Conservation (phyloP, 371 early-diverging fungal species). For the Choanephora cucurbitarum region DNA sequence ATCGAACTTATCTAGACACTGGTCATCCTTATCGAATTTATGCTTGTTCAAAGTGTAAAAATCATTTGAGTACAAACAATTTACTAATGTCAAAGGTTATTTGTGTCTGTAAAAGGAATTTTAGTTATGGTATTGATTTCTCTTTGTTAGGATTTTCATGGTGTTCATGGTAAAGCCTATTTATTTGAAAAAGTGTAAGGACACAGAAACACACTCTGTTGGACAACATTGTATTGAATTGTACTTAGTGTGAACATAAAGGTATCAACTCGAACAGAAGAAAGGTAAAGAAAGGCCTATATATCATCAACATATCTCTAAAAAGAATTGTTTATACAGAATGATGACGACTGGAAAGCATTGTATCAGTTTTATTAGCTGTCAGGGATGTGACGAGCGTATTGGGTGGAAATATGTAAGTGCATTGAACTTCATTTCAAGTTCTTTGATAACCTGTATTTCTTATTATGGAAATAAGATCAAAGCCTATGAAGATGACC, state of each 20-base stretch:
- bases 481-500: constrained; percentile 58
- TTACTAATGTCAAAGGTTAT: constrained; percentile 68
- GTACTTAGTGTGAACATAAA: constrained; percentile 12
- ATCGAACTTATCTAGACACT: constrained; percentile 57
- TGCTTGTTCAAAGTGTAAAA: constrained; percentile 70
- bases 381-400: constrained; percentile 55
- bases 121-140: too few relatives aligned
- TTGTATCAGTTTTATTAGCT: constrained; percentile 66
- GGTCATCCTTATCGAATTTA: constrained; percentile 41
- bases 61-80: constrained; percentile 69
- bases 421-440: constrained; percentile 7
- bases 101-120: too few relatives aligned
- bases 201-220: background rate
- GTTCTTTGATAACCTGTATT: constrained; percentile 1
- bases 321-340: constrained; percentile 43
- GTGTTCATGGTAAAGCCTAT: constrained; percentile 64
- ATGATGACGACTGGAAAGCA: constrained; percentile 73
- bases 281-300: constrained; percentile 32
- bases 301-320: constrained; percentile 51
- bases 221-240: background rate
- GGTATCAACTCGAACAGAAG: constrained; percentile 3
- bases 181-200: constrained; percentile 64
- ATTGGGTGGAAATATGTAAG: constrained; percentile 78
- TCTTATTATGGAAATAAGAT: constrained; percentile 25
- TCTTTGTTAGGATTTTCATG: constrained; percentile 57